phyloP scores from a whole-genome alignment of 345 rosid species.

The Moricandia moricandioides region DNA sequence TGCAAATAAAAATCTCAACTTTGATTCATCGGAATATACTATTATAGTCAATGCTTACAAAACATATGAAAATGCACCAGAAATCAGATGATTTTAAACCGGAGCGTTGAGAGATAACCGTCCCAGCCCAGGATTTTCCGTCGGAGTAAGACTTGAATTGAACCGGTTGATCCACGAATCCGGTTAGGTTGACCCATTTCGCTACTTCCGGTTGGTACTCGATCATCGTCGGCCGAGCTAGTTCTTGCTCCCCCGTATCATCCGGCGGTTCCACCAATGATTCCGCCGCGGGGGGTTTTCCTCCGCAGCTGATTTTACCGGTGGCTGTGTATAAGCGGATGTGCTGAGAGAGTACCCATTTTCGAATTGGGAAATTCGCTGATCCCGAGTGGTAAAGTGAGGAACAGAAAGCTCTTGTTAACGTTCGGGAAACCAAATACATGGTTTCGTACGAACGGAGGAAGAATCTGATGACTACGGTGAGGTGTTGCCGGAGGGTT shows the following conservation, averaged over 20 bases:
- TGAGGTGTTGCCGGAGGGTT: slow-evolving; percentile 12
- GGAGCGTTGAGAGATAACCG: slow-evolving; percentile 48
- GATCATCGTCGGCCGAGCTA: slow-evolving; percentile 48
- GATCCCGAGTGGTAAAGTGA: slow-evolving; percentile 23
- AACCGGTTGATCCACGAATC: slow-evolving; percentile 48
- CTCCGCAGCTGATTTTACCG: not conserved
- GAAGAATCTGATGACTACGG: not conserved
- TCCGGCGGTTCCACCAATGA: not conserved
- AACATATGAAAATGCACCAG: slow-evolving; percentile 5
- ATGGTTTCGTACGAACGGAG: slow-evolving; percentile 12
- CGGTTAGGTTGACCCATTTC: slow-evolving; percentile 51
- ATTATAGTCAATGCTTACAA: not conserved
- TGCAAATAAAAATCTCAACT: slow-evolving; percentile 16
- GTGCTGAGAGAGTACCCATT: slow-evolving; percentile 22
- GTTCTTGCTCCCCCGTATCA: slow-evolving; percentile 16
- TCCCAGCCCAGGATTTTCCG: slow-evolving; percentile 59
- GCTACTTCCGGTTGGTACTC: slow-evolving; percentile 52
- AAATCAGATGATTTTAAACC: slow-evolving; percentile 38
- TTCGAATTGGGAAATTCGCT: slow-evolving; percentile 15
- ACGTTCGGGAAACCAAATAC: slow-evolving; percentile 28
- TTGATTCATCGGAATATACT: slow-evolving; percentile 1
- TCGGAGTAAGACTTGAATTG: slow-evolving; percentile 42
- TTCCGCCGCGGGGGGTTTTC: not conserved
- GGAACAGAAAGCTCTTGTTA: slow-evolving; percentile 22
- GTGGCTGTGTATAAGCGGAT: slow-evolving; percentile 1